Evolutionary conservation across 225 moss, liverwort and hornwort species (phyloP), one percentile per base, ranked within the genome.

Genomic region (Marchantia polymorpha): DNA sequence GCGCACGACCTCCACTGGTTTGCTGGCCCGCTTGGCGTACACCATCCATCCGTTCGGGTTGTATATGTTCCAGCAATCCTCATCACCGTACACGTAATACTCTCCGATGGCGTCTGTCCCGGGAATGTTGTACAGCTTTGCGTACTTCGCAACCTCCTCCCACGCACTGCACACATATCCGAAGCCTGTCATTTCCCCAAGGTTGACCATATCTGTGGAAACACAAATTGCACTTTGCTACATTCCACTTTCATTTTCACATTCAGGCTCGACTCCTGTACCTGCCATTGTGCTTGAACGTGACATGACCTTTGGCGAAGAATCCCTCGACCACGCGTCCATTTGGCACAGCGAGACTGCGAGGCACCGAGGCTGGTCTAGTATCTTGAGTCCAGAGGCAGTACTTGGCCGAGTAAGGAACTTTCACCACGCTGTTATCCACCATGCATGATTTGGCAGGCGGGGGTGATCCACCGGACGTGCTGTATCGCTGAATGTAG

Each of bases 361-460:
- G 51, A 50, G 86, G 86, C 55, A 83, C 81, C 1, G 78, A n/a
- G n/a, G 75, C 47, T 29, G 86, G 86, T 2, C 58, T 12, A 8
- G 69, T 4, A 47, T 86, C 83, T 47, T 86, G 86, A 0, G 74
- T 73, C 86, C 86, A 86, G 0, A 86, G 48, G 74, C 29, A 63
- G 59, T 77, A 83, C 52, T 69, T 74, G 10, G 86, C 83, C 0
- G 56, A 26, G 64, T 81, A 78, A 4, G 81, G 64, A 52, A 86
- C 86, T 53, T 74, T 56, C 22, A 80, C 73, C 22, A 56, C 17
- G 19, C 76, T 82, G 49, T 71, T 54, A 0, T 7, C 58, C 0
- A 8, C 10, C 22, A 39, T 69, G 54, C 66, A 39, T 23, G 80
- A 53, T 19, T 27, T 23, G 8, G 26, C 68, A 61, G 27, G 46